These are phyloP conservation scores for Colletotrichum somersetense DNA, from an alignment of 2,329 filamentous ascomycete genomes.

Conservation along the genomic window DNA sequence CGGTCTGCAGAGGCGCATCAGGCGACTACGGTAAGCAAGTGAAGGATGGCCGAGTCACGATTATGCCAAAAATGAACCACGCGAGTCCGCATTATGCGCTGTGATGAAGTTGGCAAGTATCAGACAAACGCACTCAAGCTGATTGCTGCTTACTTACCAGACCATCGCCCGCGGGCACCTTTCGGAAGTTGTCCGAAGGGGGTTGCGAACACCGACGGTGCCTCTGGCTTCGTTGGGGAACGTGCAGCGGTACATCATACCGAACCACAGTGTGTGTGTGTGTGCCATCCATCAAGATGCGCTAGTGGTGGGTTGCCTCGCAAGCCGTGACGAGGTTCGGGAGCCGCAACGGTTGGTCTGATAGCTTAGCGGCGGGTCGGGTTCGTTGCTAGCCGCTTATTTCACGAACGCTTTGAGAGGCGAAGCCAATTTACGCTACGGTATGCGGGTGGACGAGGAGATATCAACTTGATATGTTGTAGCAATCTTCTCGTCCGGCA, in stretches of 20 bases:
- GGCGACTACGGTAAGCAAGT: not conserved
- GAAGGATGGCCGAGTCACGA: not conserved
- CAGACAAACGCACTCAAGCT: too few relatives aligned
- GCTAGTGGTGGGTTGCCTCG: not conserved
- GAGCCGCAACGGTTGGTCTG: slow-evolving; percentile 2
- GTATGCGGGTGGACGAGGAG: not conserved
- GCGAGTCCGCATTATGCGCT: not conserved
- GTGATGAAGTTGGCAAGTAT: not conserved
- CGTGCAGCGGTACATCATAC: not conserved
- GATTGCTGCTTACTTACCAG: not conserved
- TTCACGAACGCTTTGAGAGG: not conserved
- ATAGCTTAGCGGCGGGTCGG: not conserved
- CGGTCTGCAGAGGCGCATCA: not conserved
- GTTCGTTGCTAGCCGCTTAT: not conserved
- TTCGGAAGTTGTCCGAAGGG: slow-evolving; percentile 23
- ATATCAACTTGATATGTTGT: not conserved
- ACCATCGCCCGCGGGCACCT: not conserved
- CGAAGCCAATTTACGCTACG: not conserved
- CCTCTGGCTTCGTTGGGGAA: not conserved
- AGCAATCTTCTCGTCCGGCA: not conserved
- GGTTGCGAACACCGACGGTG: not conserved
- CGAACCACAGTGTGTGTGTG: not conserved
- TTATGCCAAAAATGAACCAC: too few relatives aligned
- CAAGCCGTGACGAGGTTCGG: not conserved
- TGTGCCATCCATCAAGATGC: slow-evolving; percentile 3